Percentiles rank a stretch among this genome's conserved stretches.
phyloP scores from a whole-genome alignment of 2,329 filamentous ascomycete species.

The Daldinia sp. region DNA sequence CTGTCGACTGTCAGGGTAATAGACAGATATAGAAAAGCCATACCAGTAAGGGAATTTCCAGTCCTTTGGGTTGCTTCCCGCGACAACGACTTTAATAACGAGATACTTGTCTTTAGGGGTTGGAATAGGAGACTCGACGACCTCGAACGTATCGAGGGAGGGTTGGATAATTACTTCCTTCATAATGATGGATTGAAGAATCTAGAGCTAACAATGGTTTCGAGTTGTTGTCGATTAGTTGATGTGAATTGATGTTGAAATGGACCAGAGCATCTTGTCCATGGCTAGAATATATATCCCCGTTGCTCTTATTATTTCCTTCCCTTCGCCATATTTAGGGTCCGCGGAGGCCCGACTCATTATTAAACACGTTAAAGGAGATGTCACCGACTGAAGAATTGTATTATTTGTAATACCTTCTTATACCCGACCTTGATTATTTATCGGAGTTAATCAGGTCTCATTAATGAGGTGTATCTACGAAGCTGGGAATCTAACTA shows the following conservation, averaged over 20 bases:
- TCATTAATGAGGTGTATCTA: not conserved
- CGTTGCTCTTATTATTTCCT: not conserved
- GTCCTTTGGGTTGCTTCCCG: constrained; percentile 58
- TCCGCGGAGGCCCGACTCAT: not conserved
- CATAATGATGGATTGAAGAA: constrained; percentile 26
- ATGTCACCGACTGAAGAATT: not conserved
- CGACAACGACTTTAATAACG: constrained; percentile 55
- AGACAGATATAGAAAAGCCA: not conserved
- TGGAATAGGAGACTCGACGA: constrained; percentile 53
- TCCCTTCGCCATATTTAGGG: not conserved
- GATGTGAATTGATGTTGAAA: not conserved
- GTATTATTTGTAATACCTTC: not conserved
- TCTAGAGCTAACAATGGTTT: not conserved
- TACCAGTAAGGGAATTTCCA: constrained; percentile 49
- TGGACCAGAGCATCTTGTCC: not conserved
- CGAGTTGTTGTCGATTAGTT: not conserved
- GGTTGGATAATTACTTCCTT: constrained; percentile 54
- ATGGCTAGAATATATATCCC: not conserved
- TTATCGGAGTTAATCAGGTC: not conserved
- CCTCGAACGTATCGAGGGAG: constrained; percentile 52
- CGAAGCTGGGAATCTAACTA: not conserved
- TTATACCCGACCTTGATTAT: not conserved
- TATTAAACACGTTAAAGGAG: not conserved
- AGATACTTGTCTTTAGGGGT: constrained; percentile 51
- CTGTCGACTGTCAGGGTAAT: constrained; percentile 11